Conservation (phyloP, 2,329 filamentous ascomycete genomes). For the Orbilia quercus region DNA sequence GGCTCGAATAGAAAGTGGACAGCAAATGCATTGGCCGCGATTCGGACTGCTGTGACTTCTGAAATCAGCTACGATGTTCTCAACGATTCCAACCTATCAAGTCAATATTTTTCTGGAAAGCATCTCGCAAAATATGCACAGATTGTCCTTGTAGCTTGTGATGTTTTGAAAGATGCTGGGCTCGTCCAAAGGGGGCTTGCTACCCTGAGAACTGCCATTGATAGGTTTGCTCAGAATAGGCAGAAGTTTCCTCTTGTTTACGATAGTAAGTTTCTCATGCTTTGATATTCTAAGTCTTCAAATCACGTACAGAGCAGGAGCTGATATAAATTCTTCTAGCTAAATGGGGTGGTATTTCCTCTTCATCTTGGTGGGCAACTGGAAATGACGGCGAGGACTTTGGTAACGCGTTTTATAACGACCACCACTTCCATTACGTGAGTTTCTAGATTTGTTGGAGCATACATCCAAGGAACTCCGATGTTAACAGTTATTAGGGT, state of each 20-base stretch:
- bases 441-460: conserved; percentile 64
- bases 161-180: conserved; percentile 71
- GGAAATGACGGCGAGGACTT: conserved; percentile 81
- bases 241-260: conserved; percentile 76
- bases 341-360: conserved; percentile 84
- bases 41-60: conserved; percentile 72
- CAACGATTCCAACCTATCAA: conserved; percentile 76
- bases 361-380: conserved; percentile 76
- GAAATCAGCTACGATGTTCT: conserved; percentile 82
- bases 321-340: conserved; percentile 62
- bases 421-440: conserved; percentile 77
- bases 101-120: conserved; percentile 94
- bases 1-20: conserved; percentile 39
- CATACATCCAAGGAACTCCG: conserved; percentile 67
- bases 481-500: no score
- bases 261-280: conserved; percentile 67
- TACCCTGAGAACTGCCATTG: conserved; percentile 75
- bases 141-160: conserved; percentile 73
- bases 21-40: conserved; percentile 62
- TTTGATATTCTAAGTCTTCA: not conserved
- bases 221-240: conserved; percentile 73
- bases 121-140: conserved; percentile 80
- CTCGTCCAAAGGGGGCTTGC: conserved; percentile 71
- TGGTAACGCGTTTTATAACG: conserved; percentile 87
- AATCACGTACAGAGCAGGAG: not conserved